These are phyloP conservation scores for Metschnikowia anglica DNA, from an alignment of 805 yeast genomes.

Conservation along the genomic window DNA sequence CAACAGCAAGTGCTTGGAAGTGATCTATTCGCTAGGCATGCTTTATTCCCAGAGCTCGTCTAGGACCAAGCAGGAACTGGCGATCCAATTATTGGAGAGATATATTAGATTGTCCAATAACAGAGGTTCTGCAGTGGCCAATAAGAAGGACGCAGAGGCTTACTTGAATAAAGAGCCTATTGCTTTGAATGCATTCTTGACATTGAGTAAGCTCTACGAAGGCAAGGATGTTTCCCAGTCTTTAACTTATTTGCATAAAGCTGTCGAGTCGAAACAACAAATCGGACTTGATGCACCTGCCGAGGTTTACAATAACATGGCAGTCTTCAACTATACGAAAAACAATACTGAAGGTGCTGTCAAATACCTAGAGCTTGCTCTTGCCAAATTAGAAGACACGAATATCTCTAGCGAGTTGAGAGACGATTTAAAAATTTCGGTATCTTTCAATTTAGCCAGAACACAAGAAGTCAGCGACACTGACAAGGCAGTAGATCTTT, in stretches of 20 bases:
- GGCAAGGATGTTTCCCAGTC: constrained; percentile 64
- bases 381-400: constrained; percentile 33
- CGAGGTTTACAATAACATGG: constrained; percentile 77
- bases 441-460: constrained; percentile 74
- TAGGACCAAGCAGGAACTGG: constrained; percentile 45
- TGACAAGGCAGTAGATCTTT: constrained; percentile 42
- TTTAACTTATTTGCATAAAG: constrained; percentile 57
- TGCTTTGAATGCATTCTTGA: constrained; percentile 61
- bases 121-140: constrained; percentile 31
- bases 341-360: constrained; percentile 60
- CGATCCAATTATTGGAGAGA: constrained; percentile 65
- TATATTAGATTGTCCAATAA: constrained; percentile 64
- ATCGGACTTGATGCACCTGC: constrained; percentile 48
- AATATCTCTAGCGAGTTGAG: constrained; percentile 40
- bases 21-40: constrained; percentile 72
- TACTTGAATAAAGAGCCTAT: constrained; percentile 51
- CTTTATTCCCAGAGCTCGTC: constrained; percentile 57
- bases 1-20: constrained; percentile 70
- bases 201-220: constrained; percentile 71
- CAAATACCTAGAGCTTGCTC: constrained; percentile 52
- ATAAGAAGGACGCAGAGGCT: constrained; percentile 24
- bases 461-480: constrained; percentile 50
- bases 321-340: constrained; percentile 72
- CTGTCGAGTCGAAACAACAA: constrained; percentile 50
- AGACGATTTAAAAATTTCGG: constrained; percentile 32